phyloP scores from a whole-genome alignment of 495 filamentous ascomycete genomes.

The Bacidia rubella region DNA sequence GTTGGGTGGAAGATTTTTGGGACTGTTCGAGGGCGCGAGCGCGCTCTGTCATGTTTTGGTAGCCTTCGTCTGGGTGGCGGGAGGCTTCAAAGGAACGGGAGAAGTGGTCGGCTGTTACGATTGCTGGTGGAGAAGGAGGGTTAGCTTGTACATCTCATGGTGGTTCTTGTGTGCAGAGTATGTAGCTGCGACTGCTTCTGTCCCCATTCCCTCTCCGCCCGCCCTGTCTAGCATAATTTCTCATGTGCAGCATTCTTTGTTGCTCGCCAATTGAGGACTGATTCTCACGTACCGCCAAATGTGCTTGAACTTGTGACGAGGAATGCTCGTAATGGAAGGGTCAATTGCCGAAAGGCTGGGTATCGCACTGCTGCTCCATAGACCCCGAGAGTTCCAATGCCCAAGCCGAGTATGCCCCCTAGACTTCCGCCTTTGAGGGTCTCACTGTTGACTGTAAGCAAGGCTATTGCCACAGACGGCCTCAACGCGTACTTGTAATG shows the following conservation, averaged over 20 bases:
- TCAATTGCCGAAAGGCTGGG: constrained; percentile 61
- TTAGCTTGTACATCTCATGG: constrained; percentile 2
- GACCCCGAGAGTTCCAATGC: constrained; percentile 50
- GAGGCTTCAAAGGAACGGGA: constrained; percentile 59
- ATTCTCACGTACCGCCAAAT: constrained; percentile 51
- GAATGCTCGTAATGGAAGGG: constrained; percentile 80
- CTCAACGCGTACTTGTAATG: constrained; percentile 46
- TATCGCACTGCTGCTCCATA: constrained; percentile 47
- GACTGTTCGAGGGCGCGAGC: constrained; percentile 32
- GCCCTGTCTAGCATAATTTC: not conserved
- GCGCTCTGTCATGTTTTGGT: constrained; percentile 49
- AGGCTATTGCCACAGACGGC: not conserved
- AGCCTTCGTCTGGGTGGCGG: constrained; percentile 51
- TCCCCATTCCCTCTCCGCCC: not conserved
- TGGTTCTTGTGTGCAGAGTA: too few species aligned
- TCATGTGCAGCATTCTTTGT: too few species aligned
- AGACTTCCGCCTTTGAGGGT: constrained; percentile 67
- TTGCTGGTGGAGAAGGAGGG: constrained; percentile 26
- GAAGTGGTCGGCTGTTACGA: constrained; percentile 72
- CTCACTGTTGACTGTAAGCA: constrained; percentile 32
- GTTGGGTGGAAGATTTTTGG: constrained; percentile 39
- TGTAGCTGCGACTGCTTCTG: too few species aligned
- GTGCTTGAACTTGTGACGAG: constrained; percentile 71
- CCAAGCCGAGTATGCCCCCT: constrained; percentile 54
- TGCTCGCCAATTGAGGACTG: too few species aligned